Base-by-base conservation (phyloP, 148 eudicot genomes). In the Rhododendron ferrugineum region DNA sequence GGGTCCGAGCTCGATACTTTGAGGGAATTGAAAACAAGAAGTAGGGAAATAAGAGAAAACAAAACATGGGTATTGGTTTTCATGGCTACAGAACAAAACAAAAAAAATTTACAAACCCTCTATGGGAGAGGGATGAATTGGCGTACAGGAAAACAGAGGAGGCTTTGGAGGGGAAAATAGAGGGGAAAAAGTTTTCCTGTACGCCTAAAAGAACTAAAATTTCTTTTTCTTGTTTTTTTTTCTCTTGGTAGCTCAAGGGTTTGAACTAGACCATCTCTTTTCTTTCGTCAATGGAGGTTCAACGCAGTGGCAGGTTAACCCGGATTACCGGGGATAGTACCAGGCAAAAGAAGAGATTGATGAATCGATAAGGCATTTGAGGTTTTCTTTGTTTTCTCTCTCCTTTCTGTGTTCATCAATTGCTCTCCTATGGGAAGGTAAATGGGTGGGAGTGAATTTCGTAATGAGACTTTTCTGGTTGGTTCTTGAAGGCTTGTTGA, bases 91-190 rank as follows among this genome's bases (percentile, higher is more conserved):
- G n/a, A 28, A 0, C 74, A 13, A 68, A 68, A 68, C 15, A 14
- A 37, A 37, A 4, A 1, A 28, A 22, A 44, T 6, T 8, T 54
- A 54, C 60, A 15, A 54, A 16, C 30, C 52, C 32, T 83, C 40
- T 0, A 3, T 23, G 37, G 49, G 37, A 72, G 50, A 49, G 36
- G 34, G 26, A 40, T 47, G 70, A 36, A 22, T 8, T 56, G 86
- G 86, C 86, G 73, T 84, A 84, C 86, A 84, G 86, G 86, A 84
- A 84, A 84, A 84, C 86, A 73, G 28, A 22, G 83, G 68, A 11
- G 44, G 42, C 26, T 47, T 28, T 40, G 15, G 52, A 8, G 22
- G 11, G 54, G 22, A 30, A 47, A 40, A 46, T 4, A 30, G 32
- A 83, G 64, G 26, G 16, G 36, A 2, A 18, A 6, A 50, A 52